A percentile compares a stretch with the other conserved stretches of the same genome.
Conservation (phyloP, 352 stramenopile genomes). For the Globisporangium emineosum region DNA sequence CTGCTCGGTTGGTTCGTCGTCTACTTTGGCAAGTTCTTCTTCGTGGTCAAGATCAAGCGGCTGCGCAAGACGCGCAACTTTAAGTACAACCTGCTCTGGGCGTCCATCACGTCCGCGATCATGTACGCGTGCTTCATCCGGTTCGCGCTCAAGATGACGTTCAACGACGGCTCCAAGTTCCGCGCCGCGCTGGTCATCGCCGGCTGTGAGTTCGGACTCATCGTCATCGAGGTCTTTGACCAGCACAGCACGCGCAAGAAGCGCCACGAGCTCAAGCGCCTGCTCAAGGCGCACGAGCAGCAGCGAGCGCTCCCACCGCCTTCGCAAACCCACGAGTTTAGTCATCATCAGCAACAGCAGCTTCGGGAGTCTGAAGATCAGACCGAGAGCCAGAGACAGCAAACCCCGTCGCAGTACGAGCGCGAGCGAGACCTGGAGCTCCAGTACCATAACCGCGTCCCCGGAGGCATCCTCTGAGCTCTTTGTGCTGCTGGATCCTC, state of each 20-base stretch:
- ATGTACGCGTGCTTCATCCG: constrained; percentile 58
- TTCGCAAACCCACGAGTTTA: neutral
- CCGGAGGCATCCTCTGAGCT: constrained; percentile 38
- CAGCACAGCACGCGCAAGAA: constrained; percentile 56
- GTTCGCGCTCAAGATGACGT: constrained; percentile 53
- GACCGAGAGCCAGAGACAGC: constrained; percentile 18
- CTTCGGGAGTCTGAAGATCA: neutral
- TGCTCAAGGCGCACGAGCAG: constrained; percentile 42
- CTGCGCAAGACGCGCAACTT: constrained; percentile 76
- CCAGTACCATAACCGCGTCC: constrained; percentile 17
- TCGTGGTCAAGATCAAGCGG: constrained; percentile 71
- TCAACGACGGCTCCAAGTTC: constrained; percentile 57
- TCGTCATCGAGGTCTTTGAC: constrained; percentile 73
- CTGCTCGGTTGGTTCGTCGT: constrained; percentile 69
- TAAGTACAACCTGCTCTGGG: constrained; percentile 80
- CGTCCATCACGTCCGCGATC: constrained; percentile 45
- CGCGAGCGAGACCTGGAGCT: constrained; percentile 24
- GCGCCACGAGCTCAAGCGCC: constrained; percentile 52
- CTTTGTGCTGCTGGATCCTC: neutral
- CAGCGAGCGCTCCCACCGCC: constrained; percentile 14
- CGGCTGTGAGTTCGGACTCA: constrained; percentile 62
- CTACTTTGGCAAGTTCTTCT: constrained; percentile 82
- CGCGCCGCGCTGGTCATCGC: constrained; percentile 57
- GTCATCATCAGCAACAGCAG: neutral
- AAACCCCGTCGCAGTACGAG: constrained; percentile 19